Conservation (phyloP, 2,329 filamentous ascomycete species). For the Aspergillus clavatus region DNA sequence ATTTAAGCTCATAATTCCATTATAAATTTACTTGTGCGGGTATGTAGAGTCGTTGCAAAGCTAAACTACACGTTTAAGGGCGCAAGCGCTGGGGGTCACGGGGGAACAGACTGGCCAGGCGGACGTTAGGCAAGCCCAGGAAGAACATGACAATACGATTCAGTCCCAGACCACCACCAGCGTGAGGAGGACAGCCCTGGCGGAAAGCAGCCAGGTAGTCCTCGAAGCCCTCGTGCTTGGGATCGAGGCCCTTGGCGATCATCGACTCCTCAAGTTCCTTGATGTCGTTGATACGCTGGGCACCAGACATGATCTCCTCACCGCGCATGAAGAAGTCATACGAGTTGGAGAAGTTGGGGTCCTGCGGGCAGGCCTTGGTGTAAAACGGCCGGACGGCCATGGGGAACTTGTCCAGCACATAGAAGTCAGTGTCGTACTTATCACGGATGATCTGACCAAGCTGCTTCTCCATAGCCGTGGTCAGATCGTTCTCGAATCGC, state of each 20-base stretch:
- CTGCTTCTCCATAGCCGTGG: conserved; percentile 54
- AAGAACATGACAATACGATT: conserved; percentile 65
- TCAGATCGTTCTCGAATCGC: conserved; percentile 44
- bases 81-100: conserved; percentile 56
- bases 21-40: conserved; percentile 12
- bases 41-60: not conserved
- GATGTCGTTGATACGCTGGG: conserved; percentile 62
- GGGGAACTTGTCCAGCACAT: conserved; percentile 94
- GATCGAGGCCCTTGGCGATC: conserved; percentile 56
- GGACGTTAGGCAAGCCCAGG: conserved; percentile 59
- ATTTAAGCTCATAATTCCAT: conserved; percentile 13
- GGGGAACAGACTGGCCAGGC: conserved; percentile 59
- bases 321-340: conserved; percentile 70
- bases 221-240: conserved; percentile 54
- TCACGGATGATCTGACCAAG: conserved; percentile 78
- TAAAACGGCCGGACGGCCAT: conserved; percentile 86
- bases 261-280: conserved; percentile 55
- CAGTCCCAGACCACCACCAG: conserved; percentile 60
- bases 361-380: conserved; percentile 70
- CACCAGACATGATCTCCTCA: conserved; percentile 64
- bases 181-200: conserved; percentile 61
- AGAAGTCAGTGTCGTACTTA: conserved; percentile 94
- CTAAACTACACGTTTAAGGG: conserved; percentile 24
- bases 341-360: conserved; percentile 61
- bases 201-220: conserved; percentile 62